Evolutionary conservation across 176 grass and related monocot genomes (phyloP).

Genomic region (Alloteropsis semialata): DNA sequence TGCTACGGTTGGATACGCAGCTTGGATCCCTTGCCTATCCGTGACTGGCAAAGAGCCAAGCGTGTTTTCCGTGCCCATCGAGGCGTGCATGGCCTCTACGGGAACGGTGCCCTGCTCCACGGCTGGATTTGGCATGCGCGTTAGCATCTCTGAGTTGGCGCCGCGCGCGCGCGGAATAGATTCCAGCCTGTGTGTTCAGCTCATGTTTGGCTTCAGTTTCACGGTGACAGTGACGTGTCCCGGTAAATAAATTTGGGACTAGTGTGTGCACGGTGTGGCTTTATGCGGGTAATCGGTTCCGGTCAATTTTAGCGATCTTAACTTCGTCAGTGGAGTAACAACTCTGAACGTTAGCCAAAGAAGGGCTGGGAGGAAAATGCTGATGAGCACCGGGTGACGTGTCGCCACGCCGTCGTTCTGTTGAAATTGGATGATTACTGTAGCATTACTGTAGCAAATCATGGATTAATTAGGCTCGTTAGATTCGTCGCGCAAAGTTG

Average conservation of each 20-base stretch:
- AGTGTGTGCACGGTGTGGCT: not conserved
- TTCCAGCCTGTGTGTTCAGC: not conserved
- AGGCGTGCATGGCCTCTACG: constrained; percentile 4
- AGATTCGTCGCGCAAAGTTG: no score
- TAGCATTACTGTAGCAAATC: no score
- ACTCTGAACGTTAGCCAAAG: not conserved
- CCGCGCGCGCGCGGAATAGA: not conserved
- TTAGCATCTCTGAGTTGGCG: not conserved
- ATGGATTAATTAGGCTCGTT: no score
- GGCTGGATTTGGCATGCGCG: not conserved
- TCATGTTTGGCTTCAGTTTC: not conserved
- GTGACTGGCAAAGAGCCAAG: not conserved
- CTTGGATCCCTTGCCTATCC: not conserved
- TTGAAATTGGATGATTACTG: no score
- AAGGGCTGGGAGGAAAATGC: not conserved
- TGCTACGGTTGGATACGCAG: not conserved
- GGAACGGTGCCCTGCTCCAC: not conserved
- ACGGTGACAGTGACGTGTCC: not conserved
- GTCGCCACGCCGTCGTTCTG: not conserved
- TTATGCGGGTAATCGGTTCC: not conserved
- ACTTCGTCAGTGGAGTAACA: not conserved
- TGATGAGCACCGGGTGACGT: not conserved
- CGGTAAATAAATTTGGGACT: not conserved
- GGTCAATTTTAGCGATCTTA: not conserved
- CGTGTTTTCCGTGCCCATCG: constrained; percentile 6